Evolutionary conservation across 2,329 filamentous ascomycete species (phyloP), one percentile per base, ranked within the genome.

Genomic region (Scedosporium minutisporum): DNA sequence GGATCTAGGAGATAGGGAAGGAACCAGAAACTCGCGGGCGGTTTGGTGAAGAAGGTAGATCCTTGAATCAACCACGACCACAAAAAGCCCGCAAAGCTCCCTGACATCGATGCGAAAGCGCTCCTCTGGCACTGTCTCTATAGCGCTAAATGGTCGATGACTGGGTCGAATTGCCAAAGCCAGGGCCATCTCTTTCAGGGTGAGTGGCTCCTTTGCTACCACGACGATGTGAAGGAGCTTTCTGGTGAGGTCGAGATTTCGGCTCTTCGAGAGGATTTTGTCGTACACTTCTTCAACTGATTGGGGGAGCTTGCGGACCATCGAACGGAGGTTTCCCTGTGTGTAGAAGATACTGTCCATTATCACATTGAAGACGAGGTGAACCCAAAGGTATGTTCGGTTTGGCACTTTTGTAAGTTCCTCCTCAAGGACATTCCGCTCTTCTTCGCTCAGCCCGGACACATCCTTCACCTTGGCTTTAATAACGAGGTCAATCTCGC

Each of bases 11-110:
- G 23, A 27, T 65, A 42, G n/a, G 6, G n/a, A 23, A 55, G 48
- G 14, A 27, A 63, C 58, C 38, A 73, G 66, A 44, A 71, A 73
- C 44, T 72, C 71, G 63, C 70, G 71, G 9, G 69, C 71, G 10
- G 71, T 72, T 61, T 73, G 69, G 55, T 74, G 70, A 27, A 73
- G 66, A 18, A 71, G 63, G 65, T 65, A 68, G 27, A 71, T 66
- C 3, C 62, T 70, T 14, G 55, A 53, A n/a, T 68, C 63, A 12
- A 23, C 64, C 33, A 71, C 57, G 18, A 65, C 67, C 0, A 74
- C 66, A 64, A 76, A 75, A 6, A 74, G 71, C 21, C 73, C 69
- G 62, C 72, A 76, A 0, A 65, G 62, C 2, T 70, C 63, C 18
- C 71, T 62, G n/a, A 71, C 64, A 12, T 64, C 57, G 7, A 58